Percentiles rank a stretch among this genome's conserved stretches.
Evolutionary conservation across 2,329 filamentous ascomycete species (phyloP).

Genomic region (Venturia aucupariae): DNA sequence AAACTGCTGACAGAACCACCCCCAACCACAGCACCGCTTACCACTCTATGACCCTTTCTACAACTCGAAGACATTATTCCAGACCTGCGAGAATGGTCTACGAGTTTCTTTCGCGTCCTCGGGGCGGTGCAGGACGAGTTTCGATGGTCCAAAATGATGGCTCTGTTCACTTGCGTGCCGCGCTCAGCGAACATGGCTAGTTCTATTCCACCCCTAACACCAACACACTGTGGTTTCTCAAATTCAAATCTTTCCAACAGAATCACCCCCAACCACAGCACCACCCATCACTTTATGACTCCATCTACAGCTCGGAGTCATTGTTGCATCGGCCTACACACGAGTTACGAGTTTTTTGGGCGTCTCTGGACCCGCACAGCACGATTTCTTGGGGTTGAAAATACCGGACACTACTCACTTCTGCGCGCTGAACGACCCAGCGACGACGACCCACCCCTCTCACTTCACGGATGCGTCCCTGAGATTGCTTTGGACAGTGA

Average conservation of each 20-base stretch:
- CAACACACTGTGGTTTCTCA: background rate
- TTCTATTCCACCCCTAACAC: too few species aligned
- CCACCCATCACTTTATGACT: background rate
- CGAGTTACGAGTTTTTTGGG: too few species aligned
- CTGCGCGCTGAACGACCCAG: background rate
- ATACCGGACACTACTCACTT: background rate
- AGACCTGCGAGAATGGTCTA: too few species aligned
- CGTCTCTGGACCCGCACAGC: background rate
- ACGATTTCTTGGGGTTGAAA: background rate
- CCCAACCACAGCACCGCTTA: background rate
- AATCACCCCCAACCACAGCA: background rate
- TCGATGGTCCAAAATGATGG: too few species aligned
- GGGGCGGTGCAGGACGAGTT: background rate
- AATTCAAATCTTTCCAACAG: background rate
- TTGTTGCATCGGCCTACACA: background rate
- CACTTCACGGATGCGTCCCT: background rate
- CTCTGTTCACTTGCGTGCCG: background rate
- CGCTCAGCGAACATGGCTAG: background rate
- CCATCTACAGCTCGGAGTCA: background rate
- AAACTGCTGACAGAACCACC: background rate
- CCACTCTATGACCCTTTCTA: background rate
- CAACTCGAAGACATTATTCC: background rate
- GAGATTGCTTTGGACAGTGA: background rate
- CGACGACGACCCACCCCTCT: background rate
- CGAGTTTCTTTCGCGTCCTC: background rate